Evolutionary conservation across 1,284 basidiomycete genomes (phyloP).

Genomic region (Phlebopus sp.): DNA sequence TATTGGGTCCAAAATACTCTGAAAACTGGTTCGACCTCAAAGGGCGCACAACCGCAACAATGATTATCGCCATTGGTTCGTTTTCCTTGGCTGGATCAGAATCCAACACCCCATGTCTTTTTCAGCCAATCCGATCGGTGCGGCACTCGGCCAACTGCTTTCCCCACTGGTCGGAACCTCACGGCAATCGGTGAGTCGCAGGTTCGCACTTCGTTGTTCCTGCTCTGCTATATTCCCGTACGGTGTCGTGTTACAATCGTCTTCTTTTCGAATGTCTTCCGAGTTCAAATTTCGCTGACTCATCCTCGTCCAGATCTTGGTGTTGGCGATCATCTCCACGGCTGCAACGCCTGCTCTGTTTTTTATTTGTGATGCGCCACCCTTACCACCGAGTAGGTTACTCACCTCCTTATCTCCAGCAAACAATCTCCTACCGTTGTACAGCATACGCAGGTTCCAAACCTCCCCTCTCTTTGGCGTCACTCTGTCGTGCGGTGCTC

Average conservation of each 20-base stretch:
- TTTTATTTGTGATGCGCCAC: constrained; percentile 57
- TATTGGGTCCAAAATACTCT: constrained; percentile 73
- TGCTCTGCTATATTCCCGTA: background rate
- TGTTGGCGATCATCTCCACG: constrained; percentile 69
- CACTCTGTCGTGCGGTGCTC: constrained; percentile 55
- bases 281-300: too few relatives aligned
- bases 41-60: constrained; percentile 75
- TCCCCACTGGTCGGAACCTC: constrained; percentile 59
- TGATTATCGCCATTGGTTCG: constrained; percentile 69
- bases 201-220: background rate
- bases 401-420: background rate
- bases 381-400: constrained; percentile 69
- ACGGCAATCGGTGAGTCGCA: constrained; percentile 51
- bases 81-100: constrained; percentile 18
- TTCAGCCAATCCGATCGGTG: constrained; percentile 65
- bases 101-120: constrained; percentile 40
- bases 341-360: constrained; percentile 54
- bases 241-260: background rate
- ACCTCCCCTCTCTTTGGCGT: constrained; percentile 48
- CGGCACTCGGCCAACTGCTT: constrained; percentile 66
- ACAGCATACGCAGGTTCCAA: constrained; percentile 66
- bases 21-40: constrained; percentile 77
- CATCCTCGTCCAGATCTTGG: constrained; percentile 67
- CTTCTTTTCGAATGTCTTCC: background rate
- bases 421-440: constrained; percentile 4